Percentiles rank a stretch among this genome's conserved stretches.
Evolutionary conservation across 2,329 filamentous ascomycete species (phyloP).

Genomic region (Calonectria hongkongensis): DNA sequence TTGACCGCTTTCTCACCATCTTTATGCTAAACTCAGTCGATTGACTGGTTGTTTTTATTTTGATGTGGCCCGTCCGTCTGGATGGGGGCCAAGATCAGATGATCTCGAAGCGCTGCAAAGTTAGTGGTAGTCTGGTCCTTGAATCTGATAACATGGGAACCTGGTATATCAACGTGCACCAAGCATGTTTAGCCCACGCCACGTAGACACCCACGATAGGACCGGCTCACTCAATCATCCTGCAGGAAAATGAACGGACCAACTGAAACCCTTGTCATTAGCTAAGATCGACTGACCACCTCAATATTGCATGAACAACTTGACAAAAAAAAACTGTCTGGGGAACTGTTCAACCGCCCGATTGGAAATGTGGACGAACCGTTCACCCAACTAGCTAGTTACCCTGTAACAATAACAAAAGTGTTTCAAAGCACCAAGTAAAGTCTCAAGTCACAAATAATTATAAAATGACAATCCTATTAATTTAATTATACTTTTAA

Average conservation of each 20-base stretch:
- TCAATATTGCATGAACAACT: conserved; percentile 10
- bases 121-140: not conserved
- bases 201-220: conserved; percentile 15
- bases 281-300: conserved; percentile 29
- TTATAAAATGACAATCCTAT: not conserved
- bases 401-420: conserved; percentile 5
- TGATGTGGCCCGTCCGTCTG: not conserved
- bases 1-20: not conserved
- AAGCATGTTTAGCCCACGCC: not conserved
- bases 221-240: not conserved
- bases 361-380: conserved; percentile 2
- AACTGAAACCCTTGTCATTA: conserved; percentile 22
- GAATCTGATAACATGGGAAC: conserved; percentile 32
- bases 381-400: conserved; percentile 10
- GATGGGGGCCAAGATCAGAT: conserved; percentile 8
- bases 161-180: conserved; percentile 8
- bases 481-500: no score
- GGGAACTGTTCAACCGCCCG: not conserved
- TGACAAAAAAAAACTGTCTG: not conserved
- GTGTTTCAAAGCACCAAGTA: not conserved
- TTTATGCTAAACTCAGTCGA: not conserved
- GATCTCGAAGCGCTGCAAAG: not conserved
- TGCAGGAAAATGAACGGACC: conserved; percentile 13
- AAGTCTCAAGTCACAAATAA: not conserved
- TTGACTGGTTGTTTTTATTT: conserved; percentile 1